Conservation (phyloP, 2,329 filamentous ascomycete species). For the Penicillium sp. region DNA sequence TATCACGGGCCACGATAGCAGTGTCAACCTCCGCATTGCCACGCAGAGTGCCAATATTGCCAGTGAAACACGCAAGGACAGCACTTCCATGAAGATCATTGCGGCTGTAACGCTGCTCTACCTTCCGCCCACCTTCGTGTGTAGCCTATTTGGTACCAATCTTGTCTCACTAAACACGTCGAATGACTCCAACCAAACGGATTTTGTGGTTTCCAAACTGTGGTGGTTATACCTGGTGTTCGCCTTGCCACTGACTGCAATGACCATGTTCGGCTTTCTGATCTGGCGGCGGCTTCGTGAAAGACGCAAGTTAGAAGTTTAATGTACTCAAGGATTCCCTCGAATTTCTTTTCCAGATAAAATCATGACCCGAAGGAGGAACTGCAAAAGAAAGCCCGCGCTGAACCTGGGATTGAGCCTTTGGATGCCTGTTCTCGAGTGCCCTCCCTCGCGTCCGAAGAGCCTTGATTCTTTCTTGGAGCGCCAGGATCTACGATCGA, state of each 20-base stretch:
- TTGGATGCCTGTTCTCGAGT: conserved; percentile 28
- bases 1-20: conserved; percentile 23
- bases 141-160: conserved; percentile 22
- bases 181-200: conserved; percentile 7
- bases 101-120: conserved; percentile 23
- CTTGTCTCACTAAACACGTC: conserved; percentile 17
- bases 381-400: conserved; percentile 1
- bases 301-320: too few species aligned
- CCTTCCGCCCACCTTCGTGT: conserved; percentile 25
- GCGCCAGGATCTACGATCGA: conserved; percentile 20
- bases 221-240: conserved; percentile 22
- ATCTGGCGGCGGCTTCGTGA: conserved; percentile 16
- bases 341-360: too few species aligned
- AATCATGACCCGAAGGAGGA: too few species aligned
- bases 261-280: conserved; percentile 15
- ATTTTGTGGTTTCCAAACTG: conserved; percentile 14
- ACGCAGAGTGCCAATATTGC: conserved; percentile 8
- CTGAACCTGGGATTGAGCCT: conserved; percentile 15
- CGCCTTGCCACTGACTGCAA: conserved; percentile 15
- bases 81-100: conserved; percentile 26
- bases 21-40: conserved; percentile 21
- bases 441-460: conserved; percentile 27
- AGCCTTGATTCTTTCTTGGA: conserved; percentile 34
- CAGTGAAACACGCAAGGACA: conserved; percentile 19
- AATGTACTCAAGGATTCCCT: too few species aligned